Evolutionary conservation across 495 filamentous ascomycete genomes (phyloP), one percentile per base, ranked within the genome.

Genomic region (Pyrenula massariospora): DNA sequence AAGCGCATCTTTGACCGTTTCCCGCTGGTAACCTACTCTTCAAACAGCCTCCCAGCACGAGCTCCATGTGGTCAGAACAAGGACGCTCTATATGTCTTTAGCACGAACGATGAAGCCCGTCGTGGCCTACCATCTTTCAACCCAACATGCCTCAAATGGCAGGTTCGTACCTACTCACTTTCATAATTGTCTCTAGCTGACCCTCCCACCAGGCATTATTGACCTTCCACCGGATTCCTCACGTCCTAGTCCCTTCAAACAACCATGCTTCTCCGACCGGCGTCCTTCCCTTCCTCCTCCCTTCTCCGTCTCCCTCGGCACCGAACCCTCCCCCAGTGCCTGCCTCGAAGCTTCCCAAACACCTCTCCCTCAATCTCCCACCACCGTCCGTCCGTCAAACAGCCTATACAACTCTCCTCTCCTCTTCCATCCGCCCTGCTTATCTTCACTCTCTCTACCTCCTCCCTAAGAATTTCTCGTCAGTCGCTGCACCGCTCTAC

Each of bases 191-290:
- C 48, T 12, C 12, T 48, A 19, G 20, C 24, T 50, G 10, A 22
- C 52, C 49, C 60, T 31, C 22, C 42, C 42, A 52, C 23, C 48
- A 97, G 91, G 82, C 90, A 54, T 95, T 91, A 70, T 75, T 98
- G 56, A 89, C 83, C 64, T 85, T 97, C 63, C 74, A 79, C 57
- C 77, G 77, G 20, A 76, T 95, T 48, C 67, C 82, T n/a, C 88
- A 88, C 65, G 70, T 73, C 53, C 73, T 83, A n/a, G 70, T 84
- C 12, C 70, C 88, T 10, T 93, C 91, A 19, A 95, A 81, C 59
- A 96, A 96, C 68, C 93, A 97, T 70, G 90, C 93, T 48, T 95
- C 91, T 12, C 92, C 93, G 0, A 85, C 84, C 25, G 92, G 92
- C 55, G 75, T 83, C 20, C 79, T 98, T 25, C 93, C 93, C 10